Evolutionary conservation across 768 basidiomycete species (phyloP), one percentile per base, ranked within the genome.

Genomic region (Chiua virens): DNA sequence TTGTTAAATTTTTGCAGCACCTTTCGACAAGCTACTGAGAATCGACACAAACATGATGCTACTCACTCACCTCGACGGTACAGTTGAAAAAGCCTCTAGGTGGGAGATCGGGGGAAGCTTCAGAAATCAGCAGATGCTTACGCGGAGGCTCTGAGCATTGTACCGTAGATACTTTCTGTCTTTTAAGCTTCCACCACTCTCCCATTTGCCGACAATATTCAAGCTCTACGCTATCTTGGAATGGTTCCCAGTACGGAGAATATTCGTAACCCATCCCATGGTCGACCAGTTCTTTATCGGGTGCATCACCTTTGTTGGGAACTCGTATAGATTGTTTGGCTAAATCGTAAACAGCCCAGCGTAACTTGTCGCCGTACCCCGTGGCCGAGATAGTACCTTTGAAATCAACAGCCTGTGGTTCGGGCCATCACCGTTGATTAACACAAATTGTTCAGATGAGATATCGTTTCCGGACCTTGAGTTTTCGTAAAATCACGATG

Each of bases 1-100:
- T 73, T 77, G 32, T 52, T 42, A 43, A 76, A 71, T 9, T 70
- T 75, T 45, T 76, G 65, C 10, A 86, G 51, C 18, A 87, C 72
- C 86, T 87, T 49, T 49, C 11, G 32, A 23, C 15, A 21, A 54
- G 35, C 17, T 21, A 22, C 34, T 52, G 14, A 42, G 22, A 20
- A 39, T 14, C 11, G 4, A 25, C 10, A 37, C 27, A 27, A 4
- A 14, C n/a, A 9, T 3, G 4, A 23, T 22, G 23, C 17, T 11
- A 27, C 28, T 30, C 38, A n/a, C 72, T 57, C 54, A 85, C 85
- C 74, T 86, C 80, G 15, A 83, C 73, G 0, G 81, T 83, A 42
- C 83, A 85, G 48, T 86, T 74, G 61, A 86, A 85, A 62, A 76
- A 86, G 1, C 80, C 79, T 20, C 53, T 44, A 3, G 79, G 79